Conservation (phyloP, 2,329 filamentous ascomycete genomes). For the Mollisiaceae sp. region DNA sequence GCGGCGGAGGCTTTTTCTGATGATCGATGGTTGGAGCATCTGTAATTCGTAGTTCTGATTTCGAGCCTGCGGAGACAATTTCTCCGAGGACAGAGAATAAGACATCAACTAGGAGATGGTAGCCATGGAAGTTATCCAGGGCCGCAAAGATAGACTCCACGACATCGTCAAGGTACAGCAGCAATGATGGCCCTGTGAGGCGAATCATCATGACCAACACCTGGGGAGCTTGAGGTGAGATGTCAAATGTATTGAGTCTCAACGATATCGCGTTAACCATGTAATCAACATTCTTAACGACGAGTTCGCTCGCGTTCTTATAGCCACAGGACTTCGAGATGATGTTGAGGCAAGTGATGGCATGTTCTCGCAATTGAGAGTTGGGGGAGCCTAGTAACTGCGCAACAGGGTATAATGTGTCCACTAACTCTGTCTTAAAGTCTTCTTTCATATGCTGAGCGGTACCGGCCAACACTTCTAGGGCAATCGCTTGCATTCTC, state of each 20-base stretch:
- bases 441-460: conserved; percentile 67
- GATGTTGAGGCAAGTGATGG: conserved; percentile 81
- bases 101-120: conserved; percentile 81
- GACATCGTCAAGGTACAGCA: conserved; percentile 91
- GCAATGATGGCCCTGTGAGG: conserved; percentile 77
- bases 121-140: conserved; percentile 94
- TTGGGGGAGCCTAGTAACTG: conserved; percentile 81
- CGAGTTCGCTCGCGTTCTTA: conserved; percentile 72
- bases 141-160: conserved; percentile 90
- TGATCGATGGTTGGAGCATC: conserved; percentile 41
- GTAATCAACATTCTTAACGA: conserved; percentile 93
- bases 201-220: conserved; percentile 94
- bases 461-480: conserved; percentile 81
- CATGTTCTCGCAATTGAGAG: conserved; percentile 74
- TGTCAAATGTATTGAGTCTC: conserved; percentile 88
- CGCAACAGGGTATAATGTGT: conserved; percentile 88
- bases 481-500: conserved; percentile 76
- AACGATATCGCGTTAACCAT: conserved; percentile 92
- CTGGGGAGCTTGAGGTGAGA: conserved; percentile 88
- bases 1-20: conserved; percentile 49
- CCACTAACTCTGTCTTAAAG: conserved; percentile 86
- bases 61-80: conserved; percentile 81
- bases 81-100: conserved; percentile 84
- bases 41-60: conserved; percentile 53
- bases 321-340: conserved; percentile 81